A percentile compares a stretch with the other conserved stretches of the same genome.
These are phyloP conservation scores for Cladophialophora carrionii DNA, from an alignment of 2,329 filamentous ascomycete genomes.

Conservation along the genomic window DNA sequence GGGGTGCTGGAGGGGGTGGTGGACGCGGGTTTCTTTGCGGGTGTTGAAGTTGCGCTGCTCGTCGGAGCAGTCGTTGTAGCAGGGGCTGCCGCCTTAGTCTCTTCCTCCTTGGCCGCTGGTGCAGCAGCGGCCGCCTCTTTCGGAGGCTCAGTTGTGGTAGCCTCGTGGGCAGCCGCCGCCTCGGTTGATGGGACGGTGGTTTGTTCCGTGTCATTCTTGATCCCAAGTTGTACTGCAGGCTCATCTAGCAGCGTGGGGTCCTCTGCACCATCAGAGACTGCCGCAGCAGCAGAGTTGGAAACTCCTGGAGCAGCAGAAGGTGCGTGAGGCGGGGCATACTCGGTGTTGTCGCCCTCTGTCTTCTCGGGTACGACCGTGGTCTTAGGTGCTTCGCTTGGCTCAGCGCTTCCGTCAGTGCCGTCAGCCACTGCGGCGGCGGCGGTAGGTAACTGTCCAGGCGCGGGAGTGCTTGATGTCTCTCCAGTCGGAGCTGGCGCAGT, in stretches of 20 bases:
- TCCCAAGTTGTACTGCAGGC: constrained; percentile 36
- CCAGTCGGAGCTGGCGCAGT: constrained; percentile 43
- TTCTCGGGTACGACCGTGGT: constrained; percentile 26
- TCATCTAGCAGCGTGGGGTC: constrained; percentile 36
- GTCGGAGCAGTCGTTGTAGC: constrained; percentile 22
- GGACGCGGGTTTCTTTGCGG: constrained; percentile 37
- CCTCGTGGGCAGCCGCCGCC: constrained; percentile 7
- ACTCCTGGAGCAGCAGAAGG: constrained; percentile 8
- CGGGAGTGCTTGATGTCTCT: constrained; percentile 1
- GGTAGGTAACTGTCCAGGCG: constrained; percentile 25
- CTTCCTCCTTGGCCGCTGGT: constrained; percentile 19
- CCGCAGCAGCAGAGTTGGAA: constrained; percentile 24
- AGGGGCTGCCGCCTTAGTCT: constrained; percentile 13
- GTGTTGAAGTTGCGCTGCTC: constrained; percentile 24
- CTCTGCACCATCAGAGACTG: constrained; percentile 35
- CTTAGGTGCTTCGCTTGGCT: constrained; percentile 13
- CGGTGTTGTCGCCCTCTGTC: constrained; percentile 34
- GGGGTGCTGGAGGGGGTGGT: constrained; percentile 39
- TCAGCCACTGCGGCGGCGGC: constrained; percentile 33
- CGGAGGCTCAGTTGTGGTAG: constrained; percentile 19
- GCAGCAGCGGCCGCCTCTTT: constrained; percentile 20
- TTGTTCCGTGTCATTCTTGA: constrained; percentile 34
- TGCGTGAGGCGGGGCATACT: constrained; percentile 34
- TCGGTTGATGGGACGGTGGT: constrained; percentile 11
- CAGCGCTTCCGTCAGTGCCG: constrained; percentile 25